Conservation (phyloP, 2,329 filamentous ascomycete species). For the Scolecobasidium constrictum region DNA sequence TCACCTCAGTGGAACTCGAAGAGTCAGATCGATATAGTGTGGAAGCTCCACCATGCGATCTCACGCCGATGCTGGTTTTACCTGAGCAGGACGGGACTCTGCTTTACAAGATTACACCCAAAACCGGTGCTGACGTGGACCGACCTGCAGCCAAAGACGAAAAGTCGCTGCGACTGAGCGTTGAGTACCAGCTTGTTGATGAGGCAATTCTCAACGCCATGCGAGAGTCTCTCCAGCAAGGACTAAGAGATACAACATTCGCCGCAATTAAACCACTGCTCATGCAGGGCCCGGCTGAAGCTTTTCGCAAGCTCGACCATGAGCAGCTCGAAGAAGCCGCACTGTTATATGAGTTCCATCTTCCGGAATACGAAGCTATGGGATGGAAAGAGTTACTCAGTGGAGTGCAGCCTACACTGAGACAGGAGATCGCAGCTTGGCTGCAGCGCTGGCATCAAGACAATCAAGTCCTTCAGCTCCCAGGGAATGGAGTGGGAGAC, state of each 20-base stretch:
- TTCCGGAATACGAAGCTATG: conserved; percentile 40
- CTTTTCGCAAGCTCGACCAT: conserved; percentile 33
- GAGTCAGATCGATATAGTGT: conserved; percentile 60
- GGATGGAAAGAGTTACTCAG: conserved; percentile 43
- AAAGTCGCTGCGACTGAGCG: conserved; percentile 49
- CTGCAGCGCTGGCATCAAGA: conserved; percentile 48
- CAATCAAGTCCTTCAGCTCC: conserved; percentile 14
- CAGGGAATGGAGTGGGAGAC: not conserved
- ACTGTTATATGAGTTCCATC: conserved; percentile 40
- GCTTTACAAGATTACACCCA: conserved; percentile 59
- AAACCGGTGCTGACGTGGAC: conserved; percentile 29
- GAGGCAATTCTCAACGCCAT: conserved; percentile 53
- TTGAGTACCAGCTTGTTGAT: conserved; percentile 67
- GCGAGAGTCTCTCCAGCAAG: conserved; percentile 33
- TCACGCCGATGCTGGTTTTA: conserved; percentile 51
- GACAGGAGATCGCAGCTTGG: conserved; percentile 38
- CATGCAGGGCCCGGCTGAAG: conserved; percentile 36
- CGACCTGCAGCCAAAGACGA: conserved; percentile 23
- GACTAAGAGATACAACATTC: conserved; percentile 37
- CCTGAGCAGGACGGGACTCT: conserved; percentile 71
- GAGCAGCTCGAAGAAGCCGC: conserved; percentile 43
- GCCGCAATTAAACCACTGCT: conserved; percentile 39
- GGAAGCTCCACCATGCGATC: conserved; percentile 38
- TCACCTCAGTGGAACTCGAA: conserved; percentile 60
- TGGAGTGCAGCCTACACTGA: conserved; percentile 34